Conservation (phyloP, 805 yeast species). For the Saccharomyces paradoxus region DNA sequence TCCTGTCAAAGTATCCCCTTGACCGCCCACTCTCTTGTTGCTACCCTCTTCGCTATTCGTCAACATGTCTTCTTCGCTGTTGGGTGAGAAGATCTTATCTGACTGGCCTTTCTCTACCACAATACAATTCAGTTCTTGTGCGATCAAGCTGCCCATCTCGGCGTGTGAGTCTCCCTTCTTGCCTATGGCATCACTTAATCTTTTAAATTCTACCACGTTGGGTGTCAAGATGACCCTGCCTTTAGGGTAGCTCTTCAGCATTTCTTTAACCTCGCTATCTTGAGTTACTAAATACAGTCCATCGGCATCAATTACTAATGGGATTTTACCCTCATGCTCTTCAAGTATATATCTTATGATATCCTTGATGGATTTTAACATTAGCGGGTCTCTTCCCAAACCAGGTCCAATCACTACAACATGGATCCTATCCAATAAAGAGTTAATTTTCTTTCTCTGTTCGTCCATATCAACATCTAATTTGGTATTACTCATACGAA, state of each 20-base stretch:
- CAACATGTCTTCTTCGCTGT: slow-evolving; percentile 38
- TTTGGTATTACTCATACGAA: slow-evolving; percentile 38
- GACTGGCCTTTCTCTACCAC: slow-evolving; percentile 58
- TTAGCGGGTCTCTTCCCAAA: slow-evolving; percentile 68
- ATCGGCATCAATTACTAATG: slow-evolving; percentile 87
- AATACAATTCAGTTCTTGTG: slow-evolving; percentile 21
- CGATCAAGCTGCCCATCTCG: slow-evolving; percentile 18
- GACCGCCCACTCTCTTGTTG: slow-evolving; percentile 83
- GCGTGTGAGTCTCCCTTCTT: slow-evolving; percentile 25
- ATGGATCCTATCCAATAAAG: slow-evolving; percentile 59
- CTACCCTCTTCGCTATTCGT: slow-evolving; percentile 52
- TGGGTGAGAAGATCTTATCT: slow-evolving; percentile 49
- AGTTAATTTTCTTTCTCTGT: slow-evolving; percentile 33
- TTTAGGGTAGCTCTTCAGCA: slow-evolving; percentile 43
- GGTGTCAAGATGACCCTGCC: slow-evolving; percentile 73
- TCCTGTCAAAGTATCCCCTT: slow-evolving; percentile 90
- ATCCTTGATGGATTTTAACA: slow-evolving; percentile 52
- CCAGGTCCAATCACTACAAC: slow-evolving; percentile 91
- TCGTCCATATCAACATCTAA: slow-evolving; percentile 37
- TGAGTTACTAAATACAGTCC: slow-evolving; percentile 59
- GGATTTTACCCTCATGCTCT: slow-evolving; percentile 48
- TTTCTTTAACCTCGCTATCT: slow-evolving; percentile 15
- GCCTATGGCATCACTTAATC: slow-evolving; percentile 47
- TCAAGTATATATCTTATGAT: slow-evolving; percentile 41
- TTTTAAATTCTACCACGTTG: slow-evolving; percentile 72